Evolutionary conservation across 2,329 filamentous ascomycete genomes (phyloP).

Genomic region (Curvularia lunata): DNA sequence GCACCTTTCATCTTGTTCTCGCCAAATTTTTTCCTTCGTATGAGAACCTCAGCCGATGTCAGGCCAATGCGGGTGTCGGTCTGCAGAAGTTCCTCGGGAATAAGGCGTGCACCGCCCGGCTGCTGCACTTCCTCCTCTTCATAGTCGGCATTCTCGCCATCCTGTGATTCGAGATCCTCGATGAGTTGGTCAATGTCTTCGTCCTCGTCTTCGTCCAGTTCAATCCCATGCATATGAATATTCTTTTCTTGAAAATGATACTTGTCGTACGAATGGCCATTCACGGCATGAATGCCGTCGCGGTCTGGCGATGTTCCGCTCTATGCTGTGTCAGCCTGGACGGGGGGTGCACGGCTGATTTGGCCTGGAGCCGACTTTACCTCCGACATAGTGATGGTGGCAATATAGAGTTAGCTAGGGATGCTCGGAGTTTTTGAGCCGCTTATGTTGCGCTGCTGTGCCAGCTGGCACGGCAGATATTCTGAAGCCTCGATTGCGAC

Average conservation of each 20-base stretch:
- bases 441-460: not conserved
- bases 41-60: constrained; percentile 70
- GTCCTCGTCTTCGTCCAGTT: constrained; percentile 73
- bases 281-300: constrained; percentile 11
- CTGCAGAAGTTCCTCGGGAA: constrained; percentile 77
- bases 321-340: constrained; percentile 7
- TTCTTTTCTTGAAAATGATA: constrained; percentile 16
- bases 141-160: constrained; percentile 70
- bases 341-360: not conserved
- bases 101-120: constrained; percentile 62
- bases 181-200: constrained; percentile 88
- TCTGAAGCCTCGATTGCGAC: not conserved
- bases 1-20: constrained; percentile 79
- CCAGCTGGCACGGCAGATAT: not conserved
- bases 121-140: constrained; percentile 65
- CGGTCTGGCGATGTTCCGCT: constrained; percentile 14
- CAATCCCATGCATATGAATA: constrained; percentile 8
- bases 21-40: constrained; percentile 74
- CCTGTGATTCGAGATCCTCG: constrained; percentile 82
- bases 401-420: not conserved
- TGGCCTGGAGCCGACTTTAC: constrained; percentile 3
- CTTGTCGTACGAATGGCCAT: constrained; percentile 16
- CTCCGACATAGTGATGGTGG: constrained; percentile 14
- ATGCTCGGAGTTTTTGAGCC: not conserved
- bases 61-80: constrained; percentile 77